Evolutionary conservation across 1,284 basidiomycete genomes (phyloP), one percentile per base, ranked within the genome.

Genomic region (Ustilago hordei): DNA sequence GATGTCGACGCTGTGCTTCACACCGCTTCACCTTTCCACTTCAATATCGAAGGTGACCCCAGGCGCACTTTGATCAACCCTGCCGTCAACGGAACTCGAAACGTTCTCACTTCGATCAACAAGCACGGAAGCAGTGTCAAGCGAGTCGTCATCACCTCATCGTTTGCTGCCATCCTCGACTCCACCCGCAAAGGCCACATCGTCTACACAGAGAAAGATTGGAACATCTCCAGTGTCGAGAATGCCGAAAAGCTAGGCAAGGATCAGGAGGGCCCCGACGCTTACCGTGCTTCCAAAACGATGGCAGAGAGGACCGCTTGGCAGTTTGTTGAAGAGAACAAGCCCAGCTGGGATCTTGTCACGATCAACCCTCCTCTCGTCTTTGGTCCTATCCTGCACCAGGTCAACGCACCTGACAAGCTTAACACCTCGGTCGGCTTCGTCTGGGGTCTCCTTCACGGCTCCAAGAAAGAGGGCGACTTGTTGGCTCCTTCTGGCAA

Each of bases 81-180:
- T 1, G 92, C 92, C 6, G 87, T 92, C 11, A 86, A 90, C 32
- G 92, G 92, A 0, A 92, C 91, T 2, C 79, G 88, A 0, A 89
- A 90, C 41, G 88, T 92, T 6, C 87, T 92, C 8, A 85, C 89
- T 65, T 90, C 89, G 62, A 86, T 90, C 54, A 81, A 88, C 77
- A 89, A 89, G 79, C 84, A 89, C 74, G 89, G 89, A 89, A 89
- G 76, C 56, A 75, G 70, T n/a, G 84, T 89, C 74, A 86, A 79
- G 61, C 83, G 92, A 2, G 87, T 94, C 48, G 90, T 94, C 57
- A 86, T 93, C 66, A 92, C 91, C 0, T 90, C 90, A 1, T 92
- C 92, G 0, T 88, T 87, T 50, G 90, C 89, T 0, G 86, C 91
- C 3, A 85, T 91, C 64, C 70, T 89, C 45, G 86, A 87, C 48